A percentile compares a stretch with the other conserved stretches of the same genome.
Evolutionary conservation across 106 monocot genomes (phyloP).

Genomic region (Dendrobium catenatum): DNA sequence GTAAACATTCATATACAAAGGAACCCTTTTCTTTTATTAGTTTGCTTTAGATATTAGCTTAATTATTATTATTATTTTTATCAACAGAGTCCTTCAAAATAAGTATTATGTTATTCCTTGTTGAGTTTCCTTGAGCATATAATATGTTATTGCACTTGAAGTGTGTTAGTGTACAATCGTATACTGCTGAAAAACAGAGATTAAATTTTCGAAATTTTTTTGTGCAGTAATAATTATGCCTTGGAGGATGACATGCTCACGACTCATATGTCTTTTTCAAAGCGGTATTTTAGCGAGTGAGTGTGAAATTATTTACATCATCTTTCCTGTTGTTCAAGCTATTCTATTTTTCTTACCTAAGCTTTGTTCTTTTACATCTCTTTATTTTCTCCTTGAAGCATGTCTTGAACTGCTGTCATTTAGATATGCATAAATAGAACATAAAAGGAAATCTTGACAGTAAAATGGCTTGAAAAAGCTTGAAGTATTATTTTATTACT

Average conservation of each 20-base stretch:
- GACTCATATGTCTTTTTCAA: constrained; percentile 1
- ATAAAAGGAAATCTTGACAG: not conserved
- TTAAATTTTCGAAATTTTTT: not conserved
- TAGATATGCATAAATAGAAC: not conserved
- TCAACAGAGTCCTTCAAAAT: too few species aligned
- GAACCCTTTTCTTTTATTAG: not conserved
- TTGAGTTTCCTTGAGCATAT: not conserved
- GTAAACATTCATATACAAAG: not conserved
- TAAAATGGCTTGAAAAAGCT: not conserved
- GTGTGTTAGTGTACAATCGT: not conserved
- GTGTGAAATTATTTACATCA: not conserved
- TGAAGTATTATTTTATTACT: not conserved
- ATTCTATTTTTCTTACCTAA: not conserved
- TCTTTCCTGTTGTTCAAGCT: not conserved
- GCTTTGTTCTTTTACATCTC: not conserved
- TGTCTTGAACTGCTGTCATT: not conserved
- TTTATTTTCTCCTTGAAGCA: not conserved
- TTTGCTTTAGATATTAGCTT: not conserved
- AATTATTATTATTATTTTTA: too few species aligned
- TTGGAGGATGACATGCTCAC: constrained; percentile 5
- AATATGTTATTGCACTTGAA: not conserved
- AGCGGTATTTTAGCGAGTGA: constrained; percentile 10
- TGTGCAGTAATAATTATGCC: not conserved
- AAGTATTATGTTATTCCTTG: not conserved
- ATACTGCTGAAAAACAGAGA: not conserved